Percentiles rank a stretch among this genome's conserved stretches.
These are phyloP conservation scores for Salix arbutifolia DNA, from an alignment of 345 rosid species.

Conservation along the genomic window DNA sequence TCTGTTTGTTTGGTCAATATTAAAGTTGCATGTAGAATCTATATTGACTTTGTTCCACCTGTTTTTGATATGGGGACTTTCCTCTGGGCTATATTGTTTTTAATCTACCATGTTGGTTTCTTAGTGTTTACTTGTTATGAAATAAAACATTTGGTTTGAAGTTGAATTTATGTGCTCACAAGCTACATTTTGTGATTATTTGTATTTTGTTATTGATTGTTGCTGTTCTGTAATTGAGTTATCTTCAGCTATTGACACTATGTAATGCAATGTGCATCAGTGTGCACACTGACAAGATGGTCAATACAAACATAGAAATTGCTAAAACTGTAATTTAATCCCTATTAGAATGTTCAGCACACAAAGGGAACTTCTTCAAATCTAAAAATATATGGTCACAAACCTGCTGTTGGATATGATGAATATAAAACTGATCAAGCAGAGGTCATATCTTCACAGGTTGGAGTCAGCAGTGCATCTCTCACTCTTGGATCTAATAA, in stretches of 20 bases:
- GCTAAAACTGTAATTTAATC: constrained; percentile 5
- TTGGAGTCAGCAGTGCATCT: constrained; percentile 50
- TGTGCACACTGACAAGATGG: constrained; percentile 3
- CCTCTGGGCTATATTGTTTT: not conserved
- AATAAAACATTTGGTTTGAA: not conserved
- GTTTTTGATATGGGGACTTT: not conserved
- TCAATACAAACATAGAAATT: constrained; percentile 16
- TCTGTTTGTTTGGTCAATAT: not conserved
- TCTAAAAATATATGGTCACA: constrained; percentile 42
- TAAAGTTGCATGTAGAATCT: not conserved
- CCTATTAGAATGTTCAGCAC: constrained; percentile 41
- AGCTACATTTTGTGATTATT: not conserved
- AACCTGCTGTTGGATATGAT: constrained; percentile 39
- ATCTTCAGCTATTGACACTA: constrained; percentile 5
- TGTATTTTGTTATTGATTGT: not conserved
- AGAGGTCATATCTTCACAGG: constrained; percentile 40
- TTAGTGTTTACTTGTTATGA: not conserved
- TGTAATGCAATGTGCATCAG: not conserved
- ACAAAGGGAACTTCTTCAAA: constrained; percentile 44
- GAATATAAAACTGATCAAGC: constrained; percentile 50
- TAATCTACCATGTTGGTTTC: not conserved
- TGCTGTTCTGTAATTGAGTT: not conserved
- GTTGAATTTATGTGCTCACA: not conserved
- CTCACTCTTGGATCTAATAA: constrained; percentile 46
- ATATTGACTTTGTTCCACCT: not conserved